Base-by-base conservation (phyloP, 1,284 basidiomycete genomes). In the Ustilago tritici region DNA sequence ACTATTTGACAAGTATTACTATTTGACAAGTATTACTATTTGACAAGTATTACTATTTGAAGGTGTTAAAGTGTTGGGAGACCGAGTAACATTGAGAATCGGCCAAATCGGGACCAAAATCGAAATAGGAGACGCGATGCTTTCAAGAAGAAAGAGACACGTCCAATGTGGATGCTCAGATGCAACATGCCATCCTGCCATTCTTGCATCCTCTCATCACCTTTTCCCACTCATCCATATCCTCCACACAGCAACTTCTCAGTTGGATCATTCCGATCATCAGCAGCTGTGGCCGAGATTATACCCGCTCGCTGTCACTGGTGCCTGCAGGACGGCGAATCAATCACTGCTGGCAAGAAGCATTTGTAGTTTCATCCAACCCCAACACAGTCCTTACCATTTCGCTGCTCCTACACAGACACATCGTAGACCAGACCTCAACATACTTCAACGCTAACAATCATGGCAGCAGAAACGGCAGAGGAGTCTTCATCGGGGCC, bases 401-500 rank as follows among this genome's bases (percentile, higher is more conserved):
- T 19, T 11, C 43, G 19, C 19, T 19, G n/a, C 43, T 8, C n/a
- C 7, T 19, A 8, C 19, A 9, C 43, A 19, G 11, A 6, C 11
- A 6, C 9, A 7, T 50, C 28, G 28, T 11, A 50, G 43, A 19
- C 43, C n/a, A 19, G 7, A 19, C 19, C n/a, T 32, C 49, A 5
- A 50, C 46, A 47, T 11, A 57, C 6, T 28, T 28, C n/a, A 35
- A 2, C 10, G 10, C 58, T 28, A 28, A 28, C 23, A 3, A 55
- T 6, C 41, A 74, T 74, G 71, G 53, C 60, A 6, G 43, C 53
- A 32, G 66, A 61, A 2, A 55, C 47, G 28, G 36, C 56, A 14
- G 49, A 54, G 9, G 60, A 63, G n/a, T 65, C 63, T 17, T 49
- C 60, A 2, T 74, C 66, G 1, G 54, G 36, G 9, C 58, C 69